Evolutionary conservation across 2,329 filamentous ascomycete species (phyloP).

Genomic region (Fusarium sp.): DNA sequence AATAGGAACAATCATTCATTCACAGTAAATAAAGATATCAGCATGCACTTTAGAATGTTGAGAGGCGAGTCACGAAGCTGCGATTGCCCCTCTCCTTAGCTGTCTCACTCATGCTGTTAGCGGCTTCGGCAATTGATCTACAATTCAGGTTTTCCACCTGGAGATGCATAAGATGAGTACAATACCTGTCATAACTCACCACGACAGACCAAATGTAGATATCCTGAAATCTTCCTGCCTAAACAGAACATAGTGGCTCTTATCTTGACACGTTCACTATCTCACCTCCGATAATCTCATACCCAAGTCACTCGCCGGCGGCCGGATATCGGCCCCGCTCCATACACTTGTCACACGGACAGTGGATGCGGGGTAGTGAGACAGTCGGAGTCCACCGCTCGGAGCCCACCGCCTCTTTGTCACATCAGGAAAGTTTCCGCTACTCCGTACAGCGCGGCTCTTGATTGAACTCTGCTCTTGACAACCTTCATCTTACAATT

Average conservation of each 20-base stretch:
- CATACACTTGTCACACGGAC: slow-evolving; percentile 29
- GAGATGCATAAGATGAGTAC: neutral
- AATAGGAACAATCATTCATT: neutral
- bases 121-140: neutral
- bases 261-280: neutral
- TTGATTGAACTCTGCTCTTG: neutral
- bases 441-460: slow-evolving; percentile 1
- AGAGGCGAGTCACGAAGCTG: neutral
- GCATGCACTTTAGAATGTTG: neutral
- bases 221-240: neutral
- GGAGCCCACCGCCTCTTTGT: slow-evolving; percentile 29
- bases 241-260: neutral
- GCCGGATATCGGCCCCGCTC: slow-evolving; percentile 16
- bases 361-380: slow-evolving; percentile 29
- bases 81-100: neutral
- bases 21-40: neutral
- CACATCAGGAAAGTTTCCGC: slow-evolving; percentile 29
- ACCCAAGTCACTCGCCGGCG: neutral
- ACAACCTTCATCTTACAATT: neutral
- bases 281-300: neutral
- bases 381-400: slow-evolving; percentile 31
- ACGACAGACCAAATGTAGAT: neutral
- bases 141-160: neutral
- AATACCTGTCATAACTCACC: neutral
- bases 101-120: neutral